A percentile compares a stretch with the other conserved stretches of the same genome.
phyloP scores from a whole-genome alignment of 2,329 filamentous ascomycete genomes.

The Thielaviopsis punctulata region DNA sequence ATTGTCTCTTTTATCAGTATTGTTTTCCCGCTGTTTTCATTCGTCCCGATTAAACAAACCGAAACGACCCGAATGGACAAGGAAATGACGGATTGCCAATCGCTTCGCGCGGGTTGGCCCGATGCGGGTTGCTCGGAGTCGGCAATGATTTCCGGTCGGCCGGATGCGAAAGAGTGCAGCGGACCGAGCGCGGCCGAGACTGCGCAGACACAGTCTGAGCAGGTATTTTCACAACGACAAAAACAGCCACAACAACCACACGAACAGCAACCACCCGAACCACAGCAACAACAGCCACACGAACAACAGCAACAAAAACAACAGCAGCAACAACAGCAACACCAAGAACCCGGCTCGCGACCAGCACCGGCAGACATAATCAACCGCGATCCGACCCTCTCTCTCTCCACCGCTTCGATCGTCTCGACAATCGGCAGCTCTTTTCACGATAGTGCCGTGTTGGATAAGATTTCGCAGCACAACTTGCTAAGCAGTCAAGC shows the following conservation, averaged over 20 bases:
- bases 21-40: too few species aligned
- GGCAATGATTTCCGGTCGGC: too few species aligned
- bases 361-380: constrained; percentile 46
- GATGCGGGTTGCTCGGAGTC: too few species aligned
- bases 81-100: too few species aligned
- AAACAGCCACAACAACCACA: not conserved
- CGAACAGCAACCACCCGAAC: not conserved
- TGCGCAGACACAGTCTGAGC: too few species aligned
- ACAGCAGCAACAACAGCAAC: not conserved
- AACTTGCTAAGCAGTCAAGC: constrained; percentile 46
- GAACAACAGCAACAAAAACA: not conserved
- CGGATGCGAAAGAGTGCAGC: too few species aligned
- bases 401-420: not conserved
- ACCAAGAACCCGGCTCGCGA: constrained; percentile 24
- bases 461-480: constrained; percentile 55
- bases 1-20: too few species aligned
- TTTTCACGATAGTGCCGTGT: constrained; percentile 41
- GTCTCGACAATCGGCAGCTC: constrained; percentile 20
- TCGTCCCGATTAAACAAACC: too few species aligned
- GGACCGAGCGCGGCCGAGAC: too few species aligned
- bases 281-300: not conserved
- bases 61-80: too few species aligned
- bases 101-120: too few species aligned
- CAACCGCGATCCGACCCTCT: constrained; percentile 28
- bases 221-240: too few species aligned